Conservation (phyloP, 2,329 filamentous ascomycete species). For the Sporothrix pseudoabietina region DNA sequence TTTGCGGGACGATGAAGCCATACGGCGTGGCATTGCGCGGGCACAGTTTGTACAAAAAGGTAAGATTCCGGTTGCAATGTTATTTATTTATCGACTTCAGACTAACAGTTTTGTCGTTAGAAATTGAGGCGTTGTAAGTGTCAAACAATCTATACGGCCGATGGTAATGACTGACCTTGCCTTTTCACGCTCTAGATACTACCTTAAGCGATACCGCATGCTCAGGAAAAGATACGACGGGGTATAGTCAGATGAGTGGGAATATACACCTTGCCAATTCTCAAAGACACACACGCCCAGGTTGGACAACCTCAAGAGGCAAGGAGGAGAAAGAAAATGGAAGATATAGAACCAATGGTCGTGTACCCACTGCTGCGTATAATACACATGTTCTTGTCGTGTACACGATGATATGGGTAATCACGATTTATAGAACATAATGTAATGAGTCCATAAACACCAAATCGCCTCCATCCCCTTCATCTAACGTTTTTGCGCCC, state of each 20-base stretch:
- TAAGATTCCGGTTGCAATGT: conserved; percentile 40
- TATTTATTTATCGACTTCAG: conserved; percentile 24
- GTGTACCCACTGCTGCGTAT: neutral
- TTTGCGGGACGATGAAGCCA: conserved; percentile 72
- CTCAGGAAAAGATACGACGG: conserved; percentile 77
- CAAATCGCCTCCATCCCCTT: neutral
- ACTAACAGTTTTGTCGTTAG: conserved; percentile 47
- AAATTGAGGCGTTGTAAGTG: conserved; percentile 88
- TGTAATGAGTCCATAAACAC: conserved; percentile 3
- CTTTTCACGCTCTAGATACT: conserved; percentile 63
- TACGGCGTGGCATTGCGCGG: conserved; percentile 71
- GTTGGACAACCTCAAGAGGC: too few relatives aligned
- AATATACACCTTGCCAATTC: neutral
- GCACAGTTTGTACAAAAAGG: conserved; percentile 93
- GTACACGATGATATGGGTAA: neutral
- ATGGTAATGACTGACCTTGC: neutral
- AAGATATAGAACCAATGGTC: too few relatives aligned
- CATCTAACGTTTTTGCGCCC: conserved; percentile 68
- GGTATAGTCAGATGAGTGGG: conserved; percentile 34
- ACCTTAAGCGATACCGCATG: conserved; percentile 86
- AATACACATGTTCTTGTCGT: neutral
- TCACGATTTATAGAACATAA: too few relatives aligned
- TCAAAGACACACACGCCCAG: too few relatives aligned
- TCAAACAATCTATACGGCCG: neutral
- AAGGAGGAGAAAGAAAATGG: too few relatives aligned